A percentile compares a stretch with the other conserved stretches of the same genome.
These are phyloP conservation scores for Metschnikowia dekortorum DNA, from an alignment of 805 yeast genomes.

Conservation along the genomic window DNA sequence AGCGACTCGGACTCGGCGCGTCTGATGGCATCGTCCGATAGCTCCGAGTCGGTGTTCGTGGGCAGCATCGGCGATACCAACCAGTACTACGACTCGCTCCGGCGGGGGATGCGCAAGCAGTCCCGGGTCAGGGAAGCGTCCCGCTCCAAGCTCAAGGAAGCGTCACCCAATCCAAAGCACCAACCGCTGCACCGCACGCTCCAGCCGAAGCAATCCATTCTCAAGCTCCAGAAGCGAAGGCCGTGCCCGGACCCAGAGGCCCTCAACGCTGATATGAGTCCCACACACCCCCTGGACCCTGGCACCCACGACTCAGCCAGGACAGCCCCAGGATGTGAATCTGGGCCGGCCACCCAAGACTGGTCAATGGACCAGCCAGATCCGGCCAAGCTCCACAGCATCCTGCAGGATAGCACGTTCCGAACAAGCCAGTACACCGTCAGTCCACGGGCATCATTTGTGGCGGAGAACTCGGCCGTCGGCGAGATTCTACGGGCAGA, in stretches of 20 bases:
- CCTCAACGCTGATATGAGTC: no score
- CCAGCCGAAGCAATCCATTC: constrained; percentile 40
- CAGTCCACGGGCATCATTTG: constrained; percentile 16
- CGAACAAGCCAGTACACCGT: constrained; percentile 6
- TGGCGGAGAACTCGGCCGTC: constrained; percentile 5
- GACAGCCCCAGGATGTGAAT: no score
- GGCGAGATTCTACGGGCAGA: constrained; percentile 6
- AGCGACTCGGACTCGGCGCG: not conserved
- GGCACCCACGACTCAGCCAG: no score
- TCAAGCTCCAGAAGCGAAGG: constrained; percentile 19
- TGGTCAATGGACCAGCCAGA: not conserved
- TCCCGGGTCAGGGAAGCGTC: constrained; percentile 1
- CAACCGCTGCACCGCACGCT: constrained; percentile 39
- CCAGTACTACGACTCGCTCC: constrained; percentile 17
- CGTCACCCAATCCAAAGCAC: constrained; percentile 23
- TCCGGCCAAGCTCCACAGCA: not conserved
- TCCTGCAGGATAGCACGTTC: not conserved
- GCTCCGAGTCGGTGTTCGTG: constrained; percentile 2
- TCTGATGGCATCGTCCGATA: not conserved
- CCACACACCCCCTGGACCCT: no score
- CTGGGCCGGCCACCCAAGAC: not conserved
- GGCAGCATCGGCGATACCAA: constrained; percentile 15
- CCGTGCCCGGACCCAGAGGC: not conserved
- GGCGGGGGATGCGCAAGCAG: constrained; percentile 9
- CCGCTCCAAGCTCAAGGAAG: not conserved